Base-by-base conservation (phyloP, 768 basidiomycete genomes). In the Filobasidium wieringae region DNA sequence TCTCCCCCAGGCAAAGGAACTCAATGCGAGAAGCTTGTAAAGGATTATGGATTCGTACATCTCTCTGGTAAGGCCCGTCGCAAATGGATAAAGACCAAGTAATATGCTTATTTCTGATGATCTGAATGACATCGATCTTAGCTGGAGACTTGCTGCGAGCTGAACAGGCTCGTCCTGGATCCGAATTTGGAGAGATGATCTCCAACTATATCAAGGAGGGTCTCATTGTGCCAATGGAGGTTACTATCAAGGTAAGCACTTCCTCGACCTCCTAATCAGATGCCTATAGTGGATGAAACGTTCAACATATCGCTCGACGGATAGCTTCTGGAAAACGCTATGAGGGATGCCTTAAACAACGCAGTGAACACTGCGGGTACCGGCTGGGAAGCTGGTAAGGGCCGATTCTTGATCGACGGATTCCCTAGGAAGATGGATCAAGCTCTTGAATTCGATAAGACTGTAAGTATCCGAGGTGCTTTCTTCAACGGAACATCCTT, bases 361-460 rank as follows among this genome's bases (percentile, higher is more conserved):
- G 33, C 58, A 7, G 41, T 55, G 11, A 56, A 34, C 19, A 59
- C 62, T 15, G 22, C 45, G 33, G 34, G 55, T 30, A 34, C 41
- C 32, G 57, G 58, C 22, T 91, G 88, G 89, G 73, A 72, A 8
- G 76, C 80, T 31, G 87, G 85, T 26, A 77, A 75, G 53, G 88
- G 88, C 26, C 83, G 89, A 45, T 99, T 97, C 79, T 79, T 97
- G 66, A 84, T 99, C 61, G 93, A 99, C 63, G 95, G 93, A 1
- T 97, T 97, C 76, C 95, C 93, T 55, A 81, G 93, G 60, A 91
- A 97, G 79, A 91, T 97, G 90, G 95, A 99, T 72, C 95, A 99
- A 75, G 93, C 92, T 0, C 60, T 84, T 67, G 83, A 84, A 71
- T 99, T 96, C 69, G 93, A 97, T 67, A 78, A 86, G 64, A 79